These are phyloP conservation scores for Aspergillus leporis DNA, from an alignment of 495 filamentous ascomycete species.

Conservation along the genomic window DNA sequence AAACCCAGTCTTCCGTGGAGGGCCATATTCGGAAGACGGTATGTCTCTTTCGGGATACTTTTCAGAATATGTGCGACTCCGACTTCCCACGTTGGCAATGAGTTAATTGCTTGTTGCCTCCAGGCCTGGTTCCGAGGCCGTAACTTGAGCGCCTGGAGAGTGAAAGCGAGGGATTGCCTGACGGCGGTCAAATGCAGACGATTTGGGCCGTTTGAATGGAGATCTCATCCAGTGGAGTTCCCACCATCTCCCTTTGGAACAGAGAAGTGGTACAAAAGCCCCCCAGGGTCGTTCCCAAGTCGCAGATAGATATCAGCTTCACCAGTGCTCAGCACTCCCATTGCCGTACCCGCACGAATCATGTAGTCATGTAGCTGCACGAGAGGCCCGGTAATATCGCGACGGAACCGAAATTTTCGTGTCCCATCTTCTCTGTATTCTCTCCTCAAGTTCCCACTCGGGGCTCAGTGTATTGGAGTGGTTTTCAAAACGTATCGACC, in stretches of 20 bases:
- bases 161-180: conserved; percentile 19
- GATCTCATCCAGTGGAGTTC: conserved; percentile 10
- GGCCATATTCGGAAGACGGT: conserved; percentile 18
- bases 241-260: conserved; percentile 40
- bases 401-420: conserved; percentile 14
- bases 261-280: conserved; percentile 16
- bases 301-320: conserved; percentile 30
- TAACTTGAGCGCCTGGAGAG: conserved; percentile 15
- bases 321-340: conserved; percentile 42
- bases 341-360: conserved; percentile 35
- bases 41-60: conserved; percentile 27
- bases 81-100: conserved; percentile 32
- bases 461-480: too few relatives aligned
- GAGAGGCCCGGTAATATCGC: conserved; percentile 25
- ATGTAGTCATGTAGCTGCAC: conserved; percentile 44
- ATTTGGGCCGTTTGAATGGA: conserved; percentile 10
- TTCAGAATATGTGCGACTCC: conserved; percentile 32
- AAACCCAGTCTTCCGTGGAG: conserved; percentile 2
- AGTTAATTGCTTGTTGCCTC: conserved; percentile 17
- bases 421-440: conserved; percentile 17
- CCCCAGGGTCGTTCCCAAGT: too few relatives aligned
- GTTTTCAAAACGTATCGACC: too few relatives aligned
- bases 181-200: conserved; percentile 21
- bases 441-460: conserved; percentile 2
- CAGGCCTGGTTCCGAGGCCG: conserved; percentile 11